Percentiles rank a stretch among this genome's conserved stretches.
phyloP scores from a whole-genome alignment of 768 basidiomycete species.

The Hericium rajendrae region DNA sequence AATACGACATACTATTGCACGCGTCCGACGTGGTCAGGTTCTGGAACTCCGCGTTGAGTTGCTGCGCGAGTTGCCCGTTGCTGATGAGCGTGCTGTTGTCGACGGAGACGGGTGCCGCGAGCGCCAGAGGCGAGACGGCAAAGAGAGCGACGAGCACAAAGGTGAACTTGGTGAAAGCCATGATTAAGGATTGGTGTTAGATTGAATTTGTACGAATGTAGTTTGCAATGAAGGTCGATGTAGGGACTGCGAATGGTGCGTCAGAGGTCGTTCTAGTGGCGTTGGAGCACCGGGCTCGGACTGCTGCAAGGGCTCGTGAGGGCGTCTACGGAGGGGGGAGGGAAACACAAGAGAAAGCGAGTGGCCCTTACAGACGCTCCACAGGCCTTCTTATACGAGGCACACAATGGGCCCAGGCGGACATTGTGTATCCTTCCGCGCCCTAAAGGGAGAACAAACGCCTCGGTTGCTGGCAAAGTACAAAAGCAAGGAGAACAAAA shows the following conservation, averaged over 20 bases:
- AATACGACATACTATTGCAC: slow-evolving; percentile 32
- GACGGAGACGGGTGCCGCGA: slow-evolving; percentile 25
- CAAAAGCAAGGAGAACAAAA: neutral
- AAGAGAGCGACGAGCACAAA: slow-evolving; percentile 15
- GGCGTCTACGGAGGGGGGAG: neutral
- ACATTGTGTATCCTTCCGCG: neutral
- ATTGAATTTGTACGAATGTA: neutral
- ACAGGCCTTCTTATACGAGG: neutral
- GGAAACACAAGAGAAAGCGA: neutral
- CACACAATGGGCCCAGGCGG: neutral
- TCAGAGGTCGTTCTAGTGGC: neutral
- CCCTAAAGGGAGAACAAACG: neutral
- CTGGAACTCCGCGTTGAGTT: slow-evolving; percentile 38
- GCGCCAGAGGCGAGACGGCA: slow-evolving; percentile 19
- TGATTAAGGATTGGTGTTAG: slow-evolving; percentile 10
- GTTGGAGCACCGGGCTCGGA: slow-evolving; percentile 11
- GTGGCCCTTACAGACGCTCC: no score
- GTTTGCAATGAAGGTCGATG: slow-evolving; percentile 3
- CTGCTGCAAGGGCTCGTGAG: neutral
- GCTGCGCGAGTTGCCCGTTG: slow-evolving; percentile 43
- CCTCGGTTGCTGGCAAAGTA: neutral
- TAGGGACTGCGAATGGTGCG: neutral
- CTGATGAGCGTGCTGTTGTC: slow-evolving; percentile 33
- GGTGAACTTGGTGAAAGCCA: slow-evolving; percentile 15
- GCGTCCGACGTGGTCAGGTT: slow-evolving; percentile 30